A percentile compares a stretch with the other conserved stretches of the same genome.
phyloP scores from a whole-genome alignment of 2,329 filamentous ascomycete genomes.

The Scedosporium aurantiacum region DNA sequence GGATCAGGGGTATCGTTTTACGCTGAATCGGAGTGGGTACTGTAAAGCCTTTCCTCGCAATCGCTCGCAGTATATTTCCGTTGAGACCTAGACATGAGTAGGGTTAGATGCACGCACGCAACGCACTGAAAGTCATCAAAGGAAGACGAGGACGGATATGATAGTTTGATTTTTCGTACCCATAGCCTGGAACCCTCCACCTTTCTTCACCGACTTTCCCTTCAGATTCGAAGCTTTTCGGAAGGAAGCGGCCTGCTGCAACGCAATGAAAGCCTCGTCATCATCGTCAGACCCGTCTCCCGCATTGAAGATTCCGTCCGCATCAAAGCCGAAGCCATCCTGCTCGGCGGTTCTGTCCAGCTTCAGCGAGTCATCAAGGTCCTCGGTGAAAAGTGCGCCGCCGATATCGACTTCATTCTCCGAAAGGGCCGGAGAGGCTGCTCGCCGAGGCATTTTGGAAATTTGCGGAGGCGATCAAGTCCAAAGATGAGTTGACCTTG shows the following conservation, averaged over 20 bases:
- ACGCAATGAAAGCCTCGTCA: conserved; percentile 85
- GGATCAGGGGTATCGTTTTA: conserved; percentile 85
- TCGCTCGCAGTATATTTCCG: conserved; percentile 75
- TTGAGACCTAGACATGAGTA: conserved; percentile 49
- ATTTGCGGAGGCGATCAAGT: not conserved
- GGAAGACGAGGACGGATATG: not conserved
- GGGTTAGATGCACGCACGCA: not conserved
- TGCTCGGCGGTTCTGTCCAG: conserved; percentile 21
- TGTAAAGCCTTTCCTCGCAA: conserved; percentile 85
- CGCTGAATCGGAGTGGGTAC: conserved; percentile 96
- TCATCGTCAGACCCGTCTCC: conserved; percentile 40
- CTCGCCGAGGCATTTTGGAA: conserved; percentile 50
- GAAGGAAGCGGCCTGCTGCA: conserved; percentile 77
- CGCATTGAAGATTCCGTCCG: conserved; percentile 50
- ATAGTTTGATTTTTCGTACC: conserved; percentile 30
- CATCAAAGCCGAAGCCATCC: conserved; percentile 40
- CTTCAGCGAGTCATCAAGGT: conserved; percentile 31
- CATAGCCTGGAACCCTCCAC: conserved; percentile 95
- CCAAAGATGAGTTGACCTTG: not conserved
- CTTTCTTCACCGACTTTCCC: conserved; percentile 81
- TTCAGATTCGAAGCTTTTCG: conserved; percentile 74
- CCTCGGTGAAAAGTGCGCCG: conserved; percentile 58
- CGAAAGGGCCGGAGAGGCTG: conserved; percentile 69
- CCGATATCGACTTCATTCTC: conserved; percentile 91
- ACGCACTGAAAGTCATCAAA: no score